phyloP scores from a whole-genome alignment of 768 basidiomycete genomes.

The Kwoniella europaea region DNA sequence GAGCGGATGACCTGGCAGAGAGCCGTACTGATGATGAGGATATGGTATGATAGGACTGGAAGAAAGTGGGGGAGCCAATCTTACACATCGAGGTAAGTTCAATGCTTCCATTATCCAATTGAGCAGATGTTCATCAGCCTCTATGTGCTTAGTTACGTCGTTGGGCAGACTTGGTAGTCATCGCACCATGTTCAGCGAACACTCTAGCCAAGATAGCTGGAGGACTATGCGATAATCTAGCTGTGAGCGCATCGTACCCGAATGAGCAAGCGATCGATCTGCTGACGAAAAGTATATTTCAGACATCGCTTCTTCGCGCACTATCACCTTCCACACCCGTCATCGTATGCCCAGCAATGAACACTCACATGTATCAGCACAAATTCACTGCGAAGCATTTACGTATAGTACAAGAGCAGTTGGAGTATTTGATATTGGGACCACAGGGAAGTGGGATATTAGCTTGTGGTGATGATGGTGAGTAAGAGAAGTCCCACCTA shows the following conservation, averaged over 20 bases:
- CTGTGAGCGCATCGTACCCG: conserved; percentile 51
- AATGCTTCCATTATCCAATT: neutral
- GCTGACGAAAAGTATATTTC: neutral
- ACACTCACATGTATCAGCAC: conserved; percentile 96
- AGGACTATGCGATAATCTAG: conserved; percentile 88
- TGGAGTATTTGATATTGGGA: conserved; percentile 80
- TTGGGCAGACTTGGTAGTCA: conserved; percentile 94
- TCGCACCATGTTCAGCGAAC: conserved; percentile 97
- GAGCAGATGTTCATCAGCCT: neutral
- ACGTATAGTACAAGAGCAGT: conserved; percentile 71
- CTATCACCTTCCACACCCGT: conserved; percentile 82
- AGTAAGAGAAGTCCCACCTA: neutral
- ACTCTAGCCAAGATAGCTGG: conserved; percentile 89
- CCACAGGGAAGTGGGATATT: conserved; percentile 80
- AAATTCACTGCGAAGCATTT: conserved; percentile 87
- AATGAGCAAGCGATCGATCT: neutral
- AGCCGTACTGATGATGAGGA: neutral
- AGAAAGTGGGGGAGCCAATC: conserved; percentile 84
- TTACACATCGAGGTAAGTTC: conserved; percentile 87
- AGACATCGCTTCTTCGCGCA: conserved; percentile 75
- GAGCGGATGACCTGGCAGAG: neutral
- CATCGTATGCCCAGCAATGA: conserved; percentile 96
- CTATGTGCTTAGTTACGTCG: conserved; percentile 58
- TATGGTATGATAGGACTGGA: conserved; percentile 65
- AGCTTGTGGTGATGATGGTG: conserved; percentile 91